Conservation (phyloP, 768 basidiomycete genomes). For the Leccinum pellstonianum region DNA sequence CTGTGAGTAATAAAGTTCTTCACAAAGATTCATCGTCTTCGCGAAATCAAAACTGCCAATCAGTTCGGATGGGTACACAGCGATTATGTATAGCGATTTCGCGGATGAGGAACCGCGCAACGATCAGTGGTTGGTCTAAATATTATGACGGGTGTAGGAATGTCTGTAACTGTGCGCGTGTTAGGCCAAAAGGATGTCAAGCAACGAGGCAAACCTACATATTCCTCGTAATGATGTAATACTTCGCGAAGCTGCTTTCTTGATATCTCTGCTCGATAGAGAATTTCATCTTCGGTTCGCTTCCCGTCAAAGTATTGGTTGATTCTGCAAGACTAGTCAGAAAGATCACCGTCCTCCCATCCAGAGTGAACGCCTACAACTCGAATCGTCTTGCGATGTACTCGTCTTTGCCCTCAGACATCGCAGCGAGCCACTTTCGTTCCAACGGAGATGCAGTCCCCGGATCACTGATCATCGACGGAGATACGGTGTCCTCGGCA, state of each 20-base stretch:
- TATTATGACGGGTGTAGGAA: slow-evolving; percentile 42
- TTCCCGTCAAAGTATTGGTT: slow-evolving; percentile 94
- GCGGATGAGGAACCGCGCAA: background rate
- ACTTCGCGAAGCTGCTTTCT: slow-evolving; percentile 83
- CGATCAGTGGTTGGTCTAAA: background rate
- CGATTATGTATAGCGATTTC: background rate
- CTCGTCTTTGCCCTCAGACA: slow-evolving; percentile 80
- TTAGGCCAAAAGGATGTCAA: background rate
- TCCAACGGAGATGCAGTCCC: slow-evolving; percentile 77
- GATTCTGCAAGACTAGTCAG: slow-evolving; percentile 52
- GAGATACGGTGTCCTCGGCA: slow-evolving; percentile 44
- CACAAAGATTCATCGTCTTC: too few relatives aligned
- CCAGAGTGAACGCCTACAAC: slow-evolving; percentile 47
- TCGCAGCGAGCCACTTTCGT: slow-evolving; percentile 84
- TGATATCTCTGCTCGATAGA: slow-evolving; percentile 84
- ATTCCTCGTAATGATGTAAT: slow-evolving; percentile 83
- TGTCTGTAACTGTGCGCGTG: slow-evolving; percentile 39
- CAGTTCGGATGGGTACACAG: background rate
- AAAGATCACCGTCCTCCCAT: background rate
- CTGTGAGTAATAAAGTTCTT: too few relatives aligned
- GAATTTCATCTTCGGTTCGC: slow-evolving; percentile 88
- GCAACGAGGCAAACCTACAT: slow-evolving; percentile 49
- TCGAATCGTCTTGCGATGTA: slow-evolving; percentile 72
- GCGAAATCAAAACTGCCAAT: too few relatives aligned
- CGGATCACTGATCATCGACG: slow-evolving; percentile 80